Evolutionary conservation across 345 rosid species (phyloP).

Genomic region (Eucalyptus regnans): DNA sequence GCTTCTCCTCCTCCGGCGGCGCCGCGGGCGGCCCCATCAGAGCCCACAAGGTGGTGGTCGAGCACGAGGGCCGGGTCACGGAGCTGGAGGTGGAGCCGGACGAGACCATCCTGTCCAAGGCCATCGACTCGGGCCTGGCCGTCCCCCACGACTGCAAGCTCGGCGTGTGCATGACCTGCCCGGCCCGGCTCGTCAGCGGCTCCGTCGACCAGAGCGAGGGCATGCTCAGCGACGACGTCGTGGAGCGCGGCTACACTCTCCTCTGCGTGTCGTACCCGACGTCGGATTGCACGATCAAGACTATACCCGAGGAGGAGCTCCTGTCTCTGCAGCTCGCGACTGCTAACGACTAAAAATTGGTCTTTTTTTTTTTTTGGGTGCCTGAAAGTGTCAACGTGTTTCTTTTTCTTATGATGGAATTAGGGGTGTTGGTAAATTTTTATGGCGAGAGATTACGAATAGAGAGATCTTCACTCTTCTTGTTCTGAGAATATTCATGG

Average conservation of each 20-base stretch:
- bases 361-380: not conserved
- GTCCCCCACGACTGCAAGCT: slow-evolving; percentile 92
- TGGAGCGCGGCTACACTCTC: slow-evolving; percentile 77
- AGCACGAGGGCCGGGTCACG: slow-evolving; percentile 56
- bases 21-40: not conserved
- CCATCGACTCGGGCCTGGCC: slow-evolving; percentile 57
- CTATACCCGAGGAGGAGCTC: slow-evolving; percentile 89
- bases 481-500: not conserved
- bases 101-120: slow-evolving; percentile 77
- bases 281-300: slow-evolving; percentile 74
- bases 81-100: slow-evolving; percentile 80
- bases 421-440: not conserved
- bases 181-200: slow-evolving; percentile 66
- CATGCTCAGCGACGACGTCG: slow-evolving; percentile 95
- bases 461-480: not conserved
- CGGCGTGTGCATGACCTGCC: slow-evolving; percentile 99
- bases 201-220: slow-evolving; percentile 91
- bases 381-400: not conserved
- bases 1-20: slow-evolving; percentile 4
- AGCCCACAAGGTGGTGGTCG: slow-evolving; percentile 55
- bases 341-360: slow-evolving; percentile 45
- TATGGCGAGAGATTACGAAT: not conserved
- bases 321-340: slow-evolving; percentile 79
- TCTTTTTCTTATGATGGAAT: not conserved
- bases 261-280: slow-evolving; percentile 73